Conservation (phyloP, 805 yeast species). For the Blastobotrys terrestris region DNA sequence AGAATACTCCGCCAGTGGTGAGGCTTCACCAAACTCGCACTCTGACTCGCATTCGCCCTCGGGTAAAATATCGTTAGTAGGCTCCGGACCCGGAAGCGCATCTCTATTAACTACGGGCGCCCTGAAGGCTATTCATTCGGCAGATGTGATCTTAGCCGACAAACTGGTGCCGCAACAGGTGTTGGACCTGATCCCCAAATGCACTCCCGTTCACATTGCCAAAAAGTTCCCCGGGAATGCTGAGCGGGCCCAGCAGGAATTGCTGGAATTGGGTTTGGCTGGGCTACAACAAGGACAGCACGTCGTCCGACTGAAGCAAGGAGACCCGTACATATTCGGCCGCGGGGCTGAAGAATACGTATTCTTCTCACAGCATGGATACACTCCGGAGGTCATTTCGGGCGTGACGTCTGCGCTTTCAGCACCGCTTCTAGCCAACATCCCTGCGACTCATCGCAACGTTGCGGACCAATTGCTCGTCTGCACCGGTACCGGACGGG, state of each 20-base stretch:
- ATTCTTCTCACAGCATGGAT: constrained; percentile 65
- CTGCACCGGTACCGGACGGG: constrained; percentile 91
- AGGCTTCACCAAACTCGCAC: too few species aligned
- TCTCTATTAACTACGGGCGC: constrained; percentile 84
- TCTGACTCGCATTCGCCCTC: too few species aligned
- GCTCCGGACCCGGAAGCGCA: constrained; percentile 90
- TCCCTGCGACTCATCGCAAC: constrained; percentile 89
- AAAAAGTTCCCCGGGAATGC: constrained; percentile 96
- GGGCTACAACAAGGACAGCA: constrained; percentile 59
- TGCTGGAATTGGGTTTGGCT: constrained; percentile 63
- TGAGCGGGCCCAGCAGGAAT: constrained; percentile 83
- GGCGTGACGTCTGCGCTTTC: constrained; percentile 89
- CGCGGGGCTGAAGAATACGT: constrained; percentile 90
- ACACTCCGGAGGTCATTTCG: constrained; percentile 66
- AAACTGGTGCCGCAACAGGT: constrained; percentile 89
- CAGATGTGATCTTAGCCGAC: constrained; percentile 83
- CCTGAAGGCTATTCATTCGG: constrained; percentile 65
- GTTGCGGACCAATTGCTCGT: constrained; percentile 88
- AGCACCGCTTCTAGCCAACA: constrained; percentile 73
- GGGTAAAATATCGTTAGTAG: constrained; percentile 64
- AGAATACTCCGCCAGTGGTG: constrained; percentile 5
- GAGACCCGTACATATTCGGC: constrained; percentile 95
- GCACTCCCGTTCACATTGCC: constrained; percentile 76
- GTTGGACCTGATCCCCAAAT: constrained; percentile 69
- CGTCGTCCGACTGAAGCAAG: constrained; percentile 89